A percentile compares a stretch with the other conserved stretches of the same genome.
These are phyloP conservation scores for Chrysosporium keratinophilum DNA, from an alignment of 2,329 filamentous ascomycete species.

Conservation along the genomic window DNA sequence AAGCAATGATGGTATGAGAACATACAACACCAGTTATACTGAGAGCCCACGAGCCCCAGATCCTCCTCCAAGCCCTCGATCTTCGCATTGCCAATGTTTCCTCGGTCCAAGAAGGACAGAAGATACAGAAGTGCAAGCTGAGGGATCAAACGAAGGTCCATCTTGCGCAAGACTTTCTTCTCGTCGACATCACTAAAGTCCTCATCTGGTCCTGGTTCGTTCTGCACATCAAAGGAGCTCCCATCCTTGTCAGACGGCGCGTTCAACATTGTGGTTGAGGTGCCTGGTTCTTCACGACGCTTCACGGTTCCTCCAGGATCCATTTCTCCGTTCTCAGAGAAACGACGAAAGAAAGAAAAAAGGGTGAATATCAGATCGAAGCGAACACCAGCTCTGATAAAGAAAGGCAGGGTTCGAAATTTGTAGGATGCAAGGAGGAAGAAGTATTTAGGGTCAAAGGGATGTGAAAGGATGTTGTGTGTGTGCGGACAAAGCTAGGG, in stretches of 20 bases:
- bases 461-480: too few relatives aligned
- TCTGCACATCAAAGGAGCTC: not conserved
- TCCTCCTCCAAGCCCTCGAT: slow-evolving; percentile 21
- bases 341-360: too few relatives aligned
- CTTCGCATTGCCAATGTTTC: slow-evolving; percentile 24
- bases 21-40: slow-evolving; percentile 23
- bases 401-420: too few relatives aligned
- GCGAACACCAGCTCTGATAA: too few relatives aligned
- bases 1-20: not conserved
- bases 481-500: too few relatives aligned
- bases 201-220: not conserved
- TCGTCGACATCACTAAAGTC: slow-evolving; percentile 31
- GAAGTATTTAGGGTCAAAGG: too few relatives aligned
- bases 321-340: too few relatives aligned
- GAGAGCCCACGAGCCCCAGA: slow-evolving; percentile 19
- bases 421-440: too few relatives aligned
- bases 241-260: not conserved
- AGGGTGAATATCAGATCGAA: too few relatives aligned
- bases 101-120: slow-evolving; percentile 25
- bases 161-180: slow-evolving; percentile 34
- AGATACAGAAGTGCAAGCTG: slow-evolving; percentile 33
- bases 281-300: not conserved
- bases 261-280: not conserved
- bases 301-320: not conserved
- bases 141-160: slow-evolving; percentile 32